Evolutionary conservation across 345 rosid genomes (phyloP).

Genomic region (Punica granatum): DNA sequence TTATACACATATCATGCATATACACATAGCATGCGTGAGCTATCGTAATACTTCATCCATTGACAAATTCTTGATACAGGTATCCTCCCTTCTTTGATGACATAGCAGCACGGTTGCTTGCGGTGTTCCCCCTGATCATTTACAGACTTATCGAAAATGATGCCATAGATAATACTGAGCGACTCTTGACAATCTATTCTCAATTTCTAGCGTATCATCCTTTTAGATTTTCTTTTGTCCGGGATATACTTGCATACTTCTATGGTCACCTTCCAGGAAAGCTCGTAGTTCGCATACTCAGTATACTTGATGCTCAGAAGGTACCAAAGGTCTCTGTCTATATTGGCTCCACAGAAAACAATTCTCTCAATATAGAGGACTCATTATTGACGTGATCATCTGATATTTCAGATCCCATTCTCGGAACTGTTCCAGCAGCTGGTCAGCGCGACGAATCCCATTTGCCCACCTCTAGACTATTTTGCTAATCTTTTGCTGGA

Average conservation of each 20-base stretch:
- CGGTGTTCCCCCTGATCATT: slow-evolving; percentile 84
- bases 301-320: slow-evolving; percentile 84
- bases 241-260: slow-evolving; percentile 93
- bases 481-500: slow-evolving; percentile 79
- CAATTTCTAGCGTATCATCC: slow-evolving; percentile 74
- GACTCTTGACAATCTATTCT: slow-evolving; percentile 49
- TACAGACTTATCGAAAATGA: slow-evolving; percentile 94
- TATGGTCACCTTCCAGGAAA: slow-evolving; percentile 87
- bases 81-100: slow-evolving; percentile 96
- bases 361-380: not conserved
- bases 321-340: slow-evolving; percentile 22
- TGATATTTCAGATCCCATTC: slow-evolving; percentile 68
- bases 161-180: slow-evolving; percentile 69
- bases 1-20: not conserved
- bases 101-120: slow-evolving; percentile 81
- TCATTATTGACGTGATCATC: not conserved
- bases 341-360: not conserved
- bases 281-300: slow-evolving; percentile 62
- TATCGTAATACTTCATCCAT: not conserved
- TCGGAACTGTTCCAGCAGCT: slow-evolving; percentile 92
- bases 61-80: slow-evolving; percentile 31
- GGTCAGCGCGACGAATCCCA: slow-evolving; percentile 55
- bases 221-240: slow-evolving; percentile 88
- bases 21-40: not conserved
- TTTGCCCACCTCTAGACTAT: slow-evolving; percentile 87